phyloP scores from a whole-genome alignment of 2,329 filamentous ascomycete genomes.

The Botrytis elliptica region DNA sequence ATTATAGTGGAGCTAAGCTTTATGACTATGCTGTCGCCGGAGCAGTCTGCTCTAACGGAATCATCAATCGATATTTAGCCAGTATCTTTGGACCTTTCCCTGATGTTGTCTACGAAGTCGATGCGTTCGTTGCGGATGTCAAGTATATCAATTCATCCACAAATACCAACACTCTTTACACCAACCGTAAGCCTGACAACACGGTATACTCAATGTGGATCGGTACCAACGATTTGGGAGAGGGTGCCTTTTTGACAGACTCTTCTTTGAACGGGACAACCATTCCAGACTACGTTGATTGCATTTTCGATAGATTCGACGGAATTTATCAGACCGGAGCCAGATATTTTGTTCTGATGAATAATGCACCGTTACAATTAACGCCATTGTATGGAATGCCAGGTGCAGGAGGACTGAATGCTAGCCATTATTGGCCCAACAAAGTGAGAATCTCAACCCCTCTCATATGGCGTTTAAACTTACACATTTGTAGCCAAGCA shows the following conservation, averaged over 20 bases:
- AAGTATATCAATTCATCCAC: constrained; percentile 38
- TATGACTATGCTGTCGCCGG: constrained; percentile 72
- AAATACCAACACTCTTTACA: constrained; percentile 44
- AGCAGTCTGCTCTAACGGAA: constrained; percentile 68
- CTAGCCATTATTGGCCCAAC: constrained; percentile 48
- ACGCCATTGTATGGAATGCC: constrained; percentile 62
- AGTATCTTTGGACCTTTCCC: constrained; percentile 57
- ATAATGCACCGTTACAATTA: constrained; percentile 65
- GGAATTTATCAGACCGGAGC: constrained; percentile 64
- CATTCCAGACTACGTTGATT: constrained; percentile 64
- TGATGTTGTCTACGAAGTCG: constrained; percentile 60
- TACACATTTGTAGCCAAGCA: constrained; percentile 46
- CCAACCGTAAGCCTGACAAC: constrained; percentile 49
- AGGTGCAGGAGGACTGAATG: constrained; percentile 44
- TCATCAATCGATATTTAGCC: constrained; percentile 56
- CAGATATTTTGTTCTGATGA: constrained; percentile 70
- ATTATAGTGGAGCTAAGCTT: constrained; percentile 55
- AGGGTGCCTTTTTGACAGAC: constrained; percentile 63
- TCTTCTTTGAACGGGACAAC: constrained; percentile 56
- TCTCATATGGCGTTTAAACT: constrained; percentile 17
- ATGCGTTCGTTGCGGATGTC: constrained; percentile 54
- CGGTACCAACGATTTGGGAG: constrained; percentile 76
- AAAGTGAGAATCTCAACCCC: constrained; percentile 29
- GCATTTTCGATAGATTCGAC: constrained; percentile 64
- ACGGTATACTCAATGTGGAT: constrained; percentile 79